Percentiles rank a stretch among this genome's conserved stretches.
These are phyloP conservation scores for Suillus tomentosus DNA, from an alignment of 768 basidiomycete genomes.

Conservation along the genomic window DNA sequence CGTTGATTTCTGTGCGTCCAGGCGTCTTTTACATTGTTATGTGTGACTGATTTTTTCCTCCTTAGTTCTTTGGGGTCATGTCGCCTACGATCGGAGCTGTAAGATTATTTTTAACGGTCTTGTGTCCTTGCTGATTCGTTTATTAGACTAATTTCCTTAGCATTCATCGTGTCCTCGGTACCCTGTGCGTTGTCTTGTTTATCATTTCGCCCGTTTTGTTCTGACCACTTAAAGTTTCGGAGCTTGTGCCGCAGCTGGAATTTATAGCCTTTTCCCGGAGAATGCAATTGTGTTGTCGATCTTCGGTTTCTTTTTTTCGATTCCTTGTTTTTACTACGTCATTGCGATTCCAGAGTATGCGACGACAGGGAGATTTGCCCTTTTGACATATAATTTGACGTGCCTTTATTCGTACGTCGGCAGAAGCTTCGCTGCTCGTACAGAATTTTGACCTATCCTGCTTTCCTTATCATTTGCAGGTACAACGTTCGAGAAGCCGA, in stretches of 20 bases:
- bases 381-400: slow-evolving; percentile 89
- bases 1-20: slow-evolving; percentile 78
- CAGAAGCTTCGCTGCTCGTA: neutral
- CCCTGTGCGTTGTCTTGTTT: slow-evolving; percentile 55
- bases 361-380: slow-evolving; percentile 75
- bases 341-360: slow-evolving; percentile 77
- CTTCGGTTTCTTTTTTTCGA: slow-evolving; percentile 86
- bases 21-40: slow-evolving; percentile 10
- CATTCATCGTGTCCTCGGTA: slow-evolving; percentile 82
- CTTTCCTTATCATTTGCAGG: slow-evolving; percentile 37
- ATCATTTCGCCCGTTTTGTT: neutral
- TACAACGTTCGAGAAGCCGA: slow-evolving; percentile 76
- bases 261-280: slow-evolving; percentile 77
- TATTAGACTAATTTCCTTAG: slow-evolving; percentile 82
- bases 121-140: slow-evolving; percentile 16
- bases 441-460: neutral
- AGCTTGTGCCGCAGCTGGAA: slow-evolving; percentile 69
- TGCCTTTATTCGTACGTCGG: slow-evolving; percentile 62
- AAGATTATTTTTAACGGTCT: slow-evolving; percentile 24
- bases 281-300: slow-evolving; percentile 72
- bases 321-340: slow-evolving; percentile 94
- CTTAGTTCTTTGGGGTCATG: slow-evolving; percentile 85
- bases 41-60: slow-evolving; percentile 12
- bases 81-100: slow-evolving; percentile 89
- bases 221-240: slow-evolving; percentile 56